These are phyloP conservation scores for Lineolata rhizophorae DNA, from an alignment of 495 filamentous ascomycete genomes.

Conservation along the genomic window DNA sequence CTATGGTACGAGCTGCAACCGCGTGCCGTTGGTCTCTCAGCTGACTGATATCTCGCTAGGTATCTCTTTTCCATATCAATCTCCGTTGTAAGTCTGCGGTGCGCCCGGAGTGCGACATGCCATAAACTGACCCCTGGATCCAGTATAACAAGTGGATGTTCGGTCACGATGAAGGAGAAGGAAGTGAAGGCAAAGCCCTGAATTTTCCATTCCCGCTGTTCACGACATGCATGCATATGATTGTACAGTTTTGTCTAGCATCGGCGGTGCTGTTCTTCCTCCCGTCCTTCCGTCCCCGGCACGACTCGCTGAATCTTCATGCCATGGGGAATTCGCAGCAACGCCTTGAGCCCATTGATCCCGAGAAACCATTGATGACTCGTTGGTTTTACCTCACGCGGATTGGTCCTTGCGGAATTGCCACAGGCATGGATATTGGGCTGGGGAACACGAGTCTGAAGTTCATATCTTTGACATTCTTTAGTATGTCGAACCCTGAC, in stretches of 20 bases:
- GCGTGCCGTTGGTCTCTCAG: no score
- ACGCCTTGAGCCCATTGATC: slow-evolving; percentile 25
- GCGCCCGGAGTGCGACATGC: not conserved
- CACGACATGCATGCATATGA: slow-evolving; percentile 87
- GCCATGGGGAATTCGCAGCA: slow-evolving; percentile 26
- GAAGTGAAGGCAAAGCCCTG: slow-evolving; percentile 18
- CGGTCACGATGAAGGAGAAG: slow-evolving; percentile 28
- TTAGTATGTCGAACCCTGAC: slow-evolving; percentile 38
- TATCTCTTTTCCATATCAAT: slow-evolving; percentile 77
- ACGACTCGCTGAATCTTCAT: slow-evolving; percentile 21
- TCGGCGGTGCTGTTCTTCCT: slow-evolving; percentile 60
- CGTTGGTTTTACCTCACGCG: slow-evolving; percentile 79
- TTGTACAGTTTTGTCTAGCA: slow-evolving; percentile 78
- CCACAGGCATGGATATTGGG: slow-evolving; percentile 91
- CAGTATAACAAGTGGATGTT: slow-evolving; percentile 99
- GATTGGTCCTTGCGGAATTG: slow-evolving; percentile 78
- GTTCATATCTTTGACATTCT: slow-evolving; percentile 92
- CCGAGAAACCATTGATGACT: slow-evolving; percentile 61
- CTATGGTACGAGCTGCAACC: slow-evolving; percentile 39
- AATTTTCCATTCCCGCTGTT: slow-evolving; percentile 92
- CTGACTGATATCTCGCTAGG: slow-evolving; percentile 17
- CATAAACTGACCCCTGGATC: not conserved
- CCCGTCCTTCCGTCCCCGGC: slow-evolving; percentile 58
- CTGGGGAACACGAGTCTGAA: slow-evolving; percentile 88
- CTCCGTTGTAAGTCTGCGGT: slow-evolving; percentile 49